Evolutionary conservation across 129 eudicot species (phyloP), one percentile per base, ranked within the genome.

Genomic region (Dittrichia graveolens): DNA sequence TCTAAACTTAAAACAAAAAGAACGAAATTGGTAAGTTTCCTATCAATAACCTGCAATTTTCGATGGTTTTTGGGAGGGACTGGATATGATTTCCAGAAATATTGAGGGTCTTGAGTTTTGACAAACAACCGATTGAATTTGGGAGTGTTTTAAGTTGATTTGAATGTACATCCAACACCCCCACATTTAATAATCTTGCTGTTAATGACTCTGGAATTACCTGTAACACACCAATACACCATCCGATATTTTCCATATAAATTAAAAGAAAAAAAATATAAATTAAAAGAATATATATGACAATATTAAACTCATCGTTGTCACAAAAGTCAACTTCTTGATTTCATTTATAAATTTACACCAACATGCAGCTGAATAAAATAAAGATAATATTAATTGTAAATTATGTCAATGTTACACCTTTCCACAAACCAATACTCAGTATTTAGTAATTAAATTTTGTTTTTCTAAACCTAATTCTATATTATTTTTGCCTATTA

Each of bases 51-150:
- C 96, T 92, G 97, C 97, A 92, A 71, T 87, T 85, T 56, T 87
- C 98, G n/a, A n/a, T n/a, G n/a, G n/a, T n/a, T n/a, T n/a, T n/a
- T n/a, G n/a, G n/a, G n/a, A n/a, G n/a, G n/a, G 88, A 78, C 14
- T 71, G 89, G 56, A 92, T 79, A 75, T 77, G 87, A 77, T 92
- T 92, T 55, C 98, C 98, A 0, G 98, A 92, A 31, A 89, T 71
- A 68, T 92, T 92, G 67, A 92, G 79, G 70, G 83, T 48, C 92
- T 87, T 92, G 48, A 92, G 92, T 78, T 89, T 92, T 8, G 98
- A 75, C 66, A 89, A 80, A 68, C 96, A 89, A 2, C 98, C 98
- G 9, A 92, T 92, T 56, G 98, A 92, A 68, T 92, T 89, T 57
- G 98, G 98, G 18, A 92, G 88, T 12, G 70, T 64, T 54, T 77